Evolutionary conservation across 2,329 filamentous ascomycete genomes (phyloP).

Genomic region (Paecilomyces dactylethromorphus): DNA sequence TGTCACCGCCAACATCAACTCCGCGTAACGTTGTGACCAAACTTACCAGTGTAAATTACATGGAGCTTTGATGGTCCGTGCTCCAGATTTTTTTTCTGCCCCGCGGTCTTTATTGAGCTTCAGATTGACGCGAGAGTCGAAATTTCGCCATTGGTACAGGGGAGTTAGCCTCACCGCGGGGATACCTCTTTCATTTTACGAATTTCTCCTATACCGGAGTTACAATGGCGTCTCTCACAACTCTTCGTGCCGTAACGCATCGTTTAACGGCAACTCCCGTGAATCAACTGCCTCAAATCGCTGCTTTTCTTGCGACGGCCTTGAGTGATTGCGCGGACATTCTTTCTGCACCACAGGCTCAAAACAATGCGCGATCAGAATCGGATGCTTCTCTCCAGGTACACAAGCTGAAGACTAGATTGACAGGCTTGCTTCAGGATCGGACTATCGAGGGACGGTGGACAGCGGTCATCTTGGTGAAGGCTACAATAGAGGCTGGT

Average conservation of each 20-base stretch:
- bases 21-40: not conserved
- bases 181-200: not conserved
- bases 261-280: slow-evolving; percentile 62
- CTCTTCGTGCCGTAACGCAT: slow-evolving; percentile 38
- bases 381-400: slow-evolving; percentile 64
- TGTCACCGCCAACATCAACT: not conserved
- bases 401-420: slow-evolving; percentile 73
- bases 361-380: slow-evolving; percentile 54
- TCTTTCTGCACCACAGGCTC: slow-evolving; percentile 55
- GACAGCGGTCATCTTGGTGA: slow-evolving; percentile 69
- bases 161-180: not conserved
- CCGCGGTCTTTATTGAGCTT: not conserved
- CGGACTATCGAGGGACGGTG: slow-evolving; percentile 69
- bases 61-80: not conserved
- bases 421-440: slow-evolving; percentile 72
- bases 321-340: slow-evolving; percentile 51
- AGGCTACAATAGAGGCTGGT: slow-evolving; percentile 73
- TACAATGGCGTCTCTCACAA: slow-evolving; percentile 24
- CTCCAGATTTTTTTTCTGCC: not conserved
- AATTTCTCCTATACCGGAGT: not conserved
- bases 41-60: not conserved
- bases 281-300: slow-evolving; percentile 66
- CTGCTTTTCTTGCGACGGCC: slow-evolving; percentile 59
- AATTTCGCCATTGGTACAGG: not conserved
- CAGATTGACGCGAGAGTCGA: not conserved